phyloP scores from a whole-genome alignment of 192 early-diverging fungal genomes.

The Paraglomus brasilianum region DNA sequence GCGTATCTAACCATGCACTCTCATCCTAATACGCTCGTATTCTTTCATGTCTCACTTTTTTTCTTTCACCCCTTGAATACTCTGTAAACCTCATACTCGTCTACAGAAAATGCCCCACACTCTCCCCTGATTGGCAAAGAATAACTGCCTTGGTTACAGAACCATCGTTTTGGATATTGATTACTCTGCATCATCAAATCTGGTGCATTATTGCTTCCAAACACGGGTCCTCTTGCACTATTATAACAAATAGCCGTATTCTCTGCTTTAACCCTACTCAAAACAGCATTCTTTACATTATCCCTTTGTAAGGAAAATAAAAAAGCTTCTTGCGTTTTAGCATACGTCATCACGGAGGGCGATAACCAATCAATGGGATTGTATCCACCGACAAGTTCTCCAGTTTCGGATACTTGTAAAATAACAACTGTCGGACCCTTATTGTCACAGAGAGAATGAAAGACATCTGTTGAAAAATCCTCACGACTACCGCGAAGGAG shows the following conservation, averaged over 20 bases:
- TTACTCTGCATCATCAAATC: neutral
- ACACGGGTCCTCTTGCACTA: too few species aligned
- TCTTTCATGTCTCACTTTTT: too few species aligned
- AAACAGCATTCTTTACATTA: too few species aligned
- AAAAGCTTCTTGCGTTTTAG: constrained; percentile 1
- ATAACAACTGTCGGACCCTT: constrained; percentile 24
- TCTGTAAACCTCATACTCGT: constrained; percentile 26
- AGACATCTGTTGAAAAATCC: constrained; percentile 8
- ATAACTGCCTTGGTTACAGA: neutral
- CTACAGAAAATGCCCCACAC: constrained; percentile 19
- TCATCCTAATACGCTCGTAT: too few species aligned
- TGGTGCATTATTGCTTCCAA: constrained; percentile 20
- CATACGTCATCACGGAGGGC: neutral
- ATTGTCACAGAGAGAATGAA: constrained; percentile 6
- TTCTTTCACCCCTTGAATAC: too few species aligned
- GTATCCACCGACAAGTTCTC: constrained; percentile 13
- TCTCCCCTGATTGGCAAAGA: too few species aligned
- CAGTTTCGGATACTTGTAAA: constrained; percentile 11
- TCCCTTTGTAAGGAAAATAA: constrained; percentile 17
- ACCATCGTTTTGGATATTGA: constrained; percentile 18
- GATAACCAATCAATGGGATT: constrained; percentile 23
- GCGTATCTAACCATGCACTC: too few species aligned
- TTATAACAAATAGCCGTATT: too few species aligned
- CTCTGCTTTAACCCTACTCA: too few species aligned
- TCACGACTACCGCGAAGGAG: constrained; percentile 19